These are phyloP conservation scores for Mortierella sp. DNA, from an alignment of 371 early-diverging fungal species.

Conservation along the genomic window DNA sequence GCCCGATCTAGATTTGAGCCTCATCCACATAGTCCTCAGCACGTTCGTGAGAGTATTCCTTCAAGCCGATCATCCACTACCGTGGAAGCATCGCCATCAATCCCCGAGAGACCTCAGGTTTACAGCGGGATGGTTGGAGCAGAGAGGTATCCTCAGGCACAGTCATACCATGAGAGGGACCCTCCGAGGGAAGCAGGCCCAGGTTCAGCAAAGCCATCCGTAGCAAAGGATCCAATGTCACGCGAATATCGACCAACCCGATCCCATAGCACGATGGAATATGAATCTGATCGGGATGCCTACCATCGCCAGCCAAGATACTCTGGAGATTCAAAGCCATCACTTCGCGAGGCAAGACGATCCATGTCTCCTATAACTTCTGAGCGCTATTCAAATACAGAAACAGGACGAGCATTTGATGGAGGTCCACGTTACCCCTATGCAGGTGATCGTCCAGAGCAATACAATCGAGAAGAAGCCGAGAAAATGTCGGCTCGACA, in stretches of 20 bases:
- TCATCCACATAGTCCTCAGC: conserved; percentile 20
- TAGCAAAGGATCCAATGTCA: conserved; percentile 12
- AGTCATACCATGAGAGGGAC: conserved; percentile 25
- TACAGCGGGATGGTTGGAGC: conserved; percentile 33
- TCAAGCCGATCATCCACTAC: conserved; percentile 1
- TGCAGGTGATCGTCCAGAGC: conserved; percentile 14
- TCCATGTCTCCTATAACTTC: conserved; percentile 33
- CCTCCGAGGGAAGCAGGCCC: not conserved
- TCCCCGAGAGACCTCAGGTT: conserved; percentile 16
- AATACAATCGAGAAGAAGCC: conserved; percentile 28
- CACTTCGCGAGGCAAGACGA: conserved; percentile 14
- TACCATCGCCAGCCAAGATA: conserved; percentile 19
- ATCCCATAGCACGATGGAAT: conserved; percentile 31
- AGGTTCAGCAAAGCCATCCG: not conserved
- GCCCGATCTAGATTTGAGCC: conserved; percentile 25
- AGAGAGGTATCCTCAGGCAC: conserved; percentile 12
- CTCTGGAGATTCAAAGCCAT: conserved; percentile 16
- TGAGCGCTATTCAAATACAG: conserved; percentile 10
- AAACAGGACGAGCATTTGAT: conserved; percentile 17
- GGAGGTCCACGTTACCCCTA: conserved; percentile 14
- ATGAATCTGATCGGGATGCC: conserved; percentile 14
- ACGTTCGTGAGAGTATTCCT: conserved; percentile 4
- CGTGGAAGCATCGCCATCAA: conserved; percentile 10
- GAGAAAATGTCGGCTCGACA: conserved; percentile 12
- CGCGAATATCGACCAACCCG: conserved; percentile 25